Base-by-base conservation (phyloP, 176 grass and related monocot species). In the Guadua angustifolia region DNA sequence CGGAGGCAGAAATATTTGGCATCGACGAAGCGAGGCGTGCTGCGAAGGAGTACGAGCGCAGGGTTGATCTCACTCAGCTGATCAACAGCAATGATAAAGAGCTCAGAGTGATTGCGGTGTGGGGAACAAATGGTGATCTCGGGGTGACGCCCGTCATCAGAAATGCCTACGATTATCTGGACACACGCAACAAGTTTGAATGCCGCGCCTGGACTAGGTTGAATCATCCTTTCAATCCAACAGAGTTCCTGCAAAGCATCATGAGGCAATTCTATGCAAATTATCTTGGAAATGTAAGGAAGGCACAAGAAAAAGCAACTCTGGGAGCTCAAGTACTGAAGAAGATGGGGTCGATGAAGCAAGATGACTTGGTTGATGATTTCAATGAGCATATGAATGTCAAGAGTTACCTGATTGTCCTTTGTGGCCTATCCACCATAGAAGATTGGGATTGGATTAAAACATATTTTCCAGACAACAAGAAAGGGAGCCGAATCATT, bases 161-260 rank as follows among this genome's bases (percentile, higher is more conserved):
- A 47, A 79, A 44, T 32, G 77, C 73, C 10, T 57, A 40, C 5
- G 36, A 38, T 38, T 4, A 38, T 5, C 4, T 38, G 5, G 5
- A 38, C 0, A 38, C 5, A 38, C 36, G 36, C 36, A 5, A 5
- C 36, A 38, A 38, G 3, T 79, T 85, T 21, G 0, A 85, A 5
- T 40, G 22, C 36, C 16, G 29, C 40, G 73, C 73, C 24, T 85
- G 83, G 83, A 39, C 79, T 9, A 68, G 6, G 4, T 9, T 85
- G 14, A 3, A 38, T 15, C 53, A 78, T 66, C 71, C 59, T 42
- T 57, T 47, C 7, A 69, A 15, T 1, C 56, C 5, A 2, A 60
- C 56, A 36, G 59, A 69, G 22, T 52, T 86, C 33, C 44, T 79
- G 9, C 21, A 25, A 42, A 29, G 10, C 26, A 11, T 86, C 7